Percentiles rank a stretch among this genome's conserved stretches.
Evolutionary conservation across 805 yeast genomes (phyloP).

Genomic region (Ogataea pini): DNA sequence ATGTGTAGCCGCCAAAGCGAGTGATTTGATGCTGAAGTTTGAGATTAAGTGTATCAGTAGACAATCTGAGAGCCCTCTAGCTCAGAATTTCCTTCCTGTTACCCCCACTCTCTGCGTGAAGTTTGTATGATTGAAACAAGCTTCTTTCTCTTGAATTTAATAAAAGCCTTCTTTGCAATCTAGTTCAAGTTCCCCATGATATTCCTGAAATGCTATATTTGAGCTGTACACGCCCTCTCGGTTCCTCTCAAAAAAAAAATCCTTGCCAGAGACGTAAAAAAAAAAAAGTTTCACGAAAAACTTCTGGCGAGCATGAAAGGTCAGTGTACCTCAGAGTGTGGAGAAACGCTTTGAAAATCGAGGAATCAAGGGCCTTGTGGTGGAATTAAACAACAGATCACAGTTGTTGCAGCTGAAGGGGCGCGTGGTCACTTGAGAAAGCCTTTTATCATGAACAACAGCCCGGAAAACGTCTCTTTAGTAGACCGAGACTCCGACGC

Average conservation of each 20-base stretch:
- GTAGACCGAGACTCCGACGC: constrained; percentile 1
- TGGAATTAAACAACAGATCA: neutral
- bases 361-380: neutral
- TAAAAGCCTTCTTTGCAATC: neutral
- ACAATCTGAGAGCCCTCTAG: neutral
- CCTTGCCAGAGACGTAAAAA: neutral
- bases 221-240: neutral
- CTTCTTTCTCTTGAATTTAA: neutral
- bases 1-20: neutral
- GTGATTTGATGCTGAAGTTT: neutral
- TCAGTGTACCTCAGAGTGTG: constrained; percentile 1
- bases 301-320: neutral
- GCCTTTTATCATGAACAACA: neutral
- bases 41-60: neutral
- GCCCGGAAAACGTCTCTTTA: neutral
- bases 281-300: constrained; percentile 6
- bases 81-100: too few relatives aligned
- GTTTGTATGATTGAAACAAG: too few relatives aligned
- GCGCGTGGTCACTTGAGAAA: neutral
- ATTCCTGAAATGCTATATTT: neutral
- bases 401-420: neutral
- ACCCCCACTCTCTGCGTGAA: too few relatives aligned
- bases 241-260: neutral
- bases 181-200: constrained; percentile 2
- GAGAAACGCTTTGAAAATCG: neutral